Evolutionary conservation across 2,329 filamentous ascomycete genomes (phyloP).

Genomic region (Penicillium sp.): DNA sequence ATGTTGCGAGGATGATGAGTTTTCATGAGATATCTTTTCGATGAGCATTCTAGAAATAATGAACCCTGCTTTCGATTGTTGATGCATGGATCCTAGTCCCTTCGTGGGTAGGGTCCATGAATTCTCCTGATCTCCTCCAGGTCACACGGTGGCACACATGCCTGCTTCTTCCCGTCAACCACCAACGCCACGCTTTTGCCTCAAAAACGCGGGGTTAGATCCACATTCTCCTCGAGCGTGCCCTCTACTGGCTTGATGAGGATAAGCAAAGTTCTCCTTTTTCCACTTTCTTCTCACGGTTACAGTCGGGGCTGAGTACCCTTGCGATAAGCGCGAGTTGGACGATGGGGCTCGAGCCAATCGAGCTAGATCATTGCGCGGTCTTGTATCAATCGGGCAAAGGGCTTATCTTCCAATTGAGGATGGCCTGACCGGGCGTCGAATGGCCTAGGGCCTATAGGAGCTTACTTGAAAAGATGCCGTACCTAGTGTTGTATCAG

Average conservation of each 20-base stretch:
- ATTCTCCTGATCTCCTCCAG: not conserved
- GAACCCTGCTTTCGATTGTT: not conserved
- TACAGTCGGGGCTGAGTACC: not conserved
- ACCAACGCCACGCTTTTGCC: constrained; percentile 6
- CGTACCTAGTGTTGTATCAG: not conserved
- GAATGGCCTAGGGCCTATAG: constrained; percentile 4
- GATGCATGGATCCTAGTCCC: not conserved
- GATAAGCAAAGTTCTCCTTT: not conserved
- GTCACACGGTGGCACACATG: not conserved
- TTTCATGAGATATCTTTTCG: not conserved
- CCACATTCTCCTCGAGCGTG: not conserved
- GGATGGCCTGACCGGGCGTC: constrained; percentile 5
- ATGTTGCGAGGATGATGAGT: not conserved
- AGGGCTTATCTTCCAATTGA: constrained; percentile 8
- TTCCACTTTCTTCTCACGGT: not conserved
- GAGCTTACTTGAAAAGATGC: not conserved
- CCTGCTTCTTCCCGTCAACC: not conserved
- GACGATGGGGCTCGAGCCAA: not conserved
- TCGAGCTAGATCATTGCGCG: not conserved
- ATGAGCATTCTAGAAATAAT: not conserved
- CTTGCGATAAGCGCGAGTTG: constrained; percentile 9
- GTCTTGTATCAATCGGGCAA: not conserved
- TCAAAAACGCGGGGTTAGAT: constrained; percentile 9
- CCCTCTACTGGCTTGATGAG: not conserved
- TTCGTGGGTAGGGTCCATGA: not conserved